These are phyloP conservation scores for Strigomonas culicis DNA, from an alignment of 208 protist genomes.

Conservation along the genomic window DNA sequence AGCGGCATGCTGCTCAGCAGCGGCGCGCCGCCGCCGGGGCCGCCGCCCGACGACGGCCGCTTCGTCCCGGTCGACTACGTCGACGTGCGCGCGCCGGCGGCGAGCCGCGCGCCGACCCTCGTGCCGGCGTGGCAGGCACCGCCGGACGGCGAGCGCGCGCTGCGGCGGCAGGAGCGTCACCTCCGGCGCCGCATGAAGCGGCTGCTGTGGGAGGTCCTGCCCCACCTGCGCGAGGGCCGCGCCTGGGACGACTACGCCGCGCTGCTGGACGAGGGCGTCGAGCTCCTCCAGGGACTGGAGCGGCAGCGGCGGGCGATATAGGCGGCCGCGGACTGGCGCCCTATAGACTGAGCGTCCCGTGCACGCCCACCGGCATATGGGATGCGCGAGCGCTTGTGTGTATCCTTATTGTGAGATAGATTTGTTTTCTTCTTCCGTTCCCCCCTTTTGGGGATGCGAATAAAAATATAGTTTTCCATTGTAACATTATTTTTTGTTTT, in stretches of 20 bases:
- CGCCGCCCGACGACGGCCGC: conserved; percentile 14
- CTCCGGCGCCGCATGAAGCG: conserved; percentile 49
- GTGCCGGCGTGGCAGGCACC: neutral
- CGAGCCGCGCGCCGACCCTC: neutral
- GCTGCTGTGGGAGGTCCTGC: conserved; percentile 49
- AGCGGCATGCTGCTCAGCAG: conserved; percentile 36
- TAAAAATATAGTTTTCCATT: neutral
- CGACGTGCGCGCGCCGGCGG: neutral
- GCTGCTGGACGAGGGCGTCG: conserved; percentile 34
- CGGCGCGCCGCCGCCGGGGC: neutral
- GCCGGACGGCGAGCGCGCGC: conserved; percentile 4
- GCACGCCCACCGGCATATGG: neutral
- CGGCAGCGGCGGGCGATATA: neutral
- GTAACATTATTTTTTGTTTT: conserved; percentile 12
- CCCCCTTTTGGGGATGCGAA: too few relatives aligned
- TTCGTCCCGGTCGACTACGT: conserved; percentile 6
- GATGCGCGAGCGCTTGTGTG: too few relatives aligned
- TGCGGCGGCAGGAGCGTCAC: conserved; percentile 35
- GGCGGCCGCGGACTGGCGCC: too few relatives aligned
- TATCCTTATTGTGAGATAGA: too few relatives aligned
- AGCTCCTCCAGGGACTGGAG: conserved; percentile 21
- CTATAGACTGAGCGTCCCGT: too few relatives aligned
- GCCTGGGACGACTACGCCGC: conserved; percentile 48
- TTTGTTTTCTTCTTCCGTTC: too few relatives aligned
- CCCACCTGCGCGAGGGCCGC: conserved; percentile 25